A percentile compares a stretch with the other conserved stretches of the same genome.
Evolutionary conservation across 306 rosid species (phyloP).

Genomic region (Benincasa hispida): DNA sequence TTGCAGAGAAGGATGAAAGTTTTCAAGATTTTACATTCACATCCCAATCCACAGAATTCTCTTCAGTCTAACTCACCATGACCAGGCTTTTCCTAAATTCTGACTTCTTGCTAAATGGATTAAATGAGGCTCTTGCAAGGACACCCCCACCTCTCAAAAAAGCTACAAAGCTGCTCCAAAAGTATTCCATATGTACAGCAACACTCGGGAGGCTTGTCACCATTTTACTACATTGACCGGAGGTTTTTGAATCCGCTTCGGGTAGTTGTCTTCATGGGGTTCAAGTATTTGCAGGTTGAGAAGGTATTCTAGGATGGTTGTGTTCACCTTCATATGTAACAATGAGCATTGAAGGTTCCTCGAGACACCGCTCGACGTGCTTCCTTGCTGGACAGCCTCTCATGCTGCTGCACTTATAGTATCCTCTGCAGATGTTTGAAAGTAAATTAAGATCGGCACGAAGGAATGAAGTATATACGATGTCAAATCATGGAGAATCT

Average conservation of each 20-base stretch:
- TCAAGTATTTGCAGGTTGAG: constrained; percentile 76
- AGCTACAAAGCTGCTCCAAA: constrained; percentile 4
- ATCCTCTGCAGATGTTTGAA: constrained; percentile 52
- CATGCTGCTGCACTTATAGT: constrained; percentile 99
- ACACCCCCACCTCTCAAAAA: not conserved
- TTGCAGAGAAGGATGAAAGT: constrained; percentile 3
- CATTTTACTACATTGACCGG: not conserved
- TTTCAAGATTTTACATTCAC: constrained; percentile 6
- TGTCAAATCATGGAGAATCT: not conserved
- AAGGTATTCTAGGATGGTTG: constrained; percentile 70
- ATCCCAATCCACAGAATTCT: not conserved
- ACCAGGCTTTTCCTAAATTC: not conserved
- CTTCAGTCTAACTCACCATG: not conserved
- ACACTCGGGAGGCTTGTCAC: constrained; percentile 9
- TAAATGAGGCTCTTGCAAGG: not conserved
- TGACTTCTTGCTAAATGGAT: not conserved
- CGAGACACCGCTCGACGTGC: constrained; percentile 95
- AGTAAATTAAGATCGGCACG: not conserved
- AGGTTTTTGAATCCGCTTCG: not conserved
- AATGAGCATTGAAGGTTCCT: constrained; percentile 87
- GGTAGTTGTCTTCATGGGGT: constrained; percentile 13
- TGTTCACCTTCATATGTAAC: constrained; percentile 99
- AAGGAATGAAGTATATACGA: not conserved
- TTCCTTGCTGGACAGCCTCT: constrained; percentile 99
- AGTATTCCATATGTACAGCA: constrained; percentile 4